A percentile compares a stretch with the other conserved stretches of the same genome.
Conservation (phyloP, 1,284 basidiomycete genomes). For the Apiotrichum siamense region DNA sequence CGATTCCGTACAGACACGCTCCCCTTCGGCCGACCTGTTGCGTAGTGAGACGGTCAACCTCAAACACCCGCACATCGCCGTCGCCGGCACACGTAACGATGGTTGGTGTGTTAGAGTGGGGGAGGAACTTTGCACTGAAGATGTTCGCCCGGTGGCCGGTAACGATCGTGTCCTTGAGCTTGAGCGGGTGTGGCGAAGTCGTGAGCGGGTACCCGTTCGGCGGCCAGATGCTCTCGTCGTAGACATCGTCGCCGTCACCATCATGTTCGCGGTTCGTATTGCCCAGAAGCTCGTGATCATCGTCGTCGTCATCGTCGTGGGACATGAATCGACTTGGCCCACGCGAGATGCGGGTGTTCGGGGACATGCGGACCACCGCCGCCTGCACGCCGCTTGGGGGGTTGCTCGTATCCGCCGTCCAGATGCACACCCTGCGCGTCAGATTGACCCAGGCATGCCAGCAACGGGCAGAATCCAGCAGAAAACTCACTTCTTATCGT, state of each 20-base stretch:
- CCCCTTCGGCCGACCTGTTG: conserved; percentile 23
- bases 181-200: conserved; percentile 56
- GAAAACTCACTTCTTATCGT: conserved; percentile 67
- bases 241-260: neutral
- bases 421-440: conserved; percentile 57
- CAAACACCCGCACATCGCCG: conserved; percentile 71
- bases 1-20: conserved; percentile 25
- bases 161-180: conserved; percentile 57
- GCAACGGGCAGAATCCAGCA: neutral
- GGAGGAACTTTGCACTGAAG: conserved; percentile 78
- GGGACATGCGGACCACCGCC: neutral
- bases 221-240: neutral
- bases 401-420: conserved; percentile 53
- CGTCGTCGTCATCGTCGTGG: conserved; percentile 1
- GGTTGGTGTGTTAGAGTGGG: conserved; percentile 48
- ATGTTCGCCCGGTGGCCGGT: conserved; percentile 83
- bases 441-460: neutral
- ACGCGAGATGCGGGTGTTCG: neutral
- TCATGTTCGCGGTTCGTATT: too few relatives aligned
- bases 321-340: neutral
- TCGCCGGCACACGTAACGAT: conserved; percentile 70
- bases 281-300: conserved; percentile 8
- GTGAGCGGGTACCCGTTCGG: conserved; percentile 3
- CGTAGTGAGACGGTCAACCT: conserved; percentile 56
- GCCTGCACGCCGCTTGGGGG: neutral